phyloP scores from a whole-genome alignment of 1,284 basidiomycete genomes.

The Hemileia vastatrix region DNA sequence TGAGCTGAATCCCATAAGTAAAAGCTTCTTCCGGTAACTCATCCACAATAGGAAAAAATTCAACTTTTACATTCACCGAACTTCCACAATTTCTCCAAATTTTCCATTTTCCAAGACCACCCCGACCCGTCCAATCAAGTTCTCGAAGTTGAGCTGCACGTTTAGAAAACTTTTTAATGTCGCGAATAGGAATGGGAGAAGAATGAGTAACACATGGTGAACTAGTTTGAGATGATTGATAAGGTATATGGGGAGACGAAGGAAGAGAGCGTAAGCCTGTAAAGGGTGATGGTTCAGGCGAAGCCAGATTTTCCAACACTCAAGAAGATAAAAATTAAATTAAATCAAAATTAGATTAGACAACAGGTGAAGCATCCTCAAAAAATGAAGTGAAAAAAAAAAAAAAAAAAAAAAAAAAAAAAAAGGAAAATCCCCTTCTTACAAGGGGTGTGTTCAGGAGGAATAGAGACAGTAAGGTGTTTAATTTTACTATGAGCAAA shows the following conservation, averaged over 20 bases:
- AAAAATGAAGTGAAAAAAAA: not conserved
- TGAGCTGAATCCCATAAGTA: no score
- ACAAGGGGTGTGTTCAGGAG: conserved; percentile 21
- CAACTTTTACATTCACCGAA: conserved; percentile 15
- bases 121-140: conserved; percentile 17
- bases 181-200: conserved; percentile 15
- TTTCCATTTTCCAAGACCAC: conserved; percentile 13
- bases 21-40: conserved; percentile 5
- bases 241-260: no score
- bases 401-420: not conserved
- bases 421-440: no score
- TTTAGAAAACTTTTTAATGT: conserved; percentile 21
- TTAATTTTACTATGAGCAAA: conserved; percentile 18
- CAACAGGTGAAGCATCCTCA: not conserved
- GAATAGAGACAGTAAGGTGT: conserved; percentile 11
- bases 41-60: conserved; percentile 5
- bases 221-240: not conserved
- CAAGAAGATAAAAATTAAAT: no score
- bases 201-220: not conserved
- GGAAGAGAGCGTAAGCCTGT: not conserved
- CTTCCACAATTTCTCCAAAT: conserved; percentile 7
- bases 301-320: not conserved
- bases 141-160: conserved; percentile 14
- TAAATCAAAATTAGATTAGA: no score
- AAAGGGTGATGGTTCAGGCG: not conserved